Conservation (phyloP, 805 yeast genomes). For the Lachancea cidri region DNA sequence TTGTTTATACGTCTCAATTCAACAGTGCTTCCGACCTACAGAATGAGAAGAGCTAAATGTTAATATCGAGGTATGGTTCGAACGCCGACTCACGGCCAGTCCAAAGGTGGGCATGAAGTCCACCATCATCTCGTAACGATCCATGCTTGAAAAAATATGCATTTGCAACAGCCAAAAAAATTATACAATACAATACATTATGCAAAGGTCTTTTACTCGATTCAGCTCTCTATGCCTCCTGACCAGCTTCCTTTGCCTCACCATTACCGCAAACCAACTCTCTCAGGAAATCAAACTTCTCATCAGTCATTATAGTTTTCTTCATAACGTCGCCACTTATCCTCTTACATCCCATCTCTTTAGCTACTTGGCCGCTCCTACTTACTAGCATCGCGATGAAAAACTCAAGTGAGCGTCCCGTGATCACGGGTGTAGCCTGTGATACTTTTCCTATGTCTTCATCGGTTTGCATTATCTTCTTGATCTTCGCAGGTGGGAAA, state of each 20-base stretch:
- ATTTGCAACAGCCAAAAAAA: not conserved
- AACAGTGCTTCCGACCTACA: too few species aligned
- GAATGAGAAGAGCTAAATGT: too few species aligned
- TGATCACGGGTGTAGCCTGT: slow-evolving; percentile 97
- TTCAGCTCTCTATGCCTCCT: slow-evolving; percentile 6
- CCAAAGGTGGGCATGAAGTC: too few species aligned
- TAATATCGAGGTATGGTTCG: too few species aligned
- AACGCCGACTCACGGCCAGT: too few species aligned
- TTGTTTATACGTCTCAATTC: too few species aligned
- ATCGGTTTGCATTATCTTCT: slow-evolving; percentile 95
- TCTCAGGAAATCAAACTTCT: slow-evolving; percentile 88
- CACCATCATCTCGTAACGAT: too few species aligned
- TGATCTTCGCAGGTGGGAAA: slow-evolving; percentile 89
- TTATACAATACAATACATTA: not conserved
- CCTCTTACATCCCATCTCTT: slow-evolving; percentile 66
- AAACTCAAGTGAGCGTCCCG: slow-evolving; percentile 89
- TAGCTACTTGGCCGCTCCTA: slow-evolving; percentile 74
- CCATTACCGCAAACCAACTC: slow-evolving; percentile 41
- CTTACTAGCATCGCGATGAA: slow-evolving; percentile 88
- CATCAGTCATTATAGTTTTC: slow-evolving; percentile 77
- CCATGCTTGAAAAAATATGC: not conserved
- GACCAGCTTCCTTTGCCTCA: slow-evolving; percentile 11
- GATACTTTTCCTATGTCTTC: slow-evolving; percentile 99
- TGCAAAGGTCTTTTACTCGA: not conserved
- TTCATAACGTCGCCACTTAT: slow-evolving; percentile 79